Percentiles rank a stretch among this genome's conserved stretches.
phyloP scores from a whole-genome alignment of 768 basidiomycete species.

The Rhizopogon roseolus region DNA sequence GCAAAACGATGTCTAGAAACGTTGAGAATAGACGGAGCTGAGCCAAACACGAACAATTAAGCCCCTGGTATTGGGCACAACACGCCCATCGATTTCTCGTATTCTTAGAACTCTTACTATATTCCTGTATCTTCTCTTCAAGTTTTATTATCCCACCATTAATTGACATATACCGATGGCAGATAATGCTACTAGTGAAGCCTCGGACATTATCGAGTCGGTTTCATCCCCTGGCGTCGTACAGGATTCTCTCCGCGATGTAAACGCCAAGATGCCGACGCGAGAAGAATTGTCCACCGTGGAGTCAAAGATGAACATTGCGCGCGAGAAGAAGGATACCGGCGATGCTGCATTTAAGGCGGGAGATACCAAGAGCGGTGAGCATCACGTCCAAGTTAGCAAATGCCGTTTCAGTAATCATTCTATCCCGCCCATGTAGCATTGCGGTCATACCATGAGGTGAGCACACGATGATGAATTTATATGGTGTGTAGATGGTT shows the following conservation, averaged over 20 bases:
- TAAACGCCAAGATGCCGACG: slow-evolving; percentile 11
- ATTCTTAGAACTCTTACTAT: not conserved
- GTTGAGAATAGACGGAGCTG: no score
- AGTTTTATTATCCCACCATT: not conserved
- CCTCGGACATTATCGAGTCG: not conserved
- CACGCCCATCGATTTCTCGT: not conserved
- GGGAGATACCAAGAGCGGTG: slow-evolving; percentile 59
- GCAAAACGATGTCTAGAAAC: not conserved
- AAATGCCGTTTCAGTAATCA: not conserved
- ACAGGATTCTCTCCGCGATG: slow-evolving; percentile 9
- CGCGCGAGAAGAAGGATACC: slow-evolving; percentile 61
- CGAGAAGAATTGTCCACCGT: slow-evolving; percentile 25
- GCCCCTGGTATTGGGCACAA: not conserved
- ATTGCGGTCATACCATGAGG: slow-evolving; percentile 69
- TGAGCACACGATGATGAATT: slow-evolving; percentile 20
- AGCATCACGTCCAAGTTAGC: slow-evolving; percentile 10
- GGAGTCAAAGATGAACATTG: slow-evolving; percentile 50
- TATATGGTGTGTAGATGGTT: not conserved
- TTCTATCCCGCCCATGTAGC: slow-evolving; percentile 35
- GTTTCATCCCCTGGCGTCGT: not conserved
- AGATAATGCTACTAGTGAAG: not conserved
- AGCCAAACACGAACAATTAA: not conserved
- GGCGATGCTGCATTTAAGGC: slow-evolving; percentile 68
- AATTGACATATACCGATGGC: not conserved
- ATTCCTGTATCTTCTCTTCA: not conserved